Conservation (phyloP, 345 rosid genomes). For the Acer yangbiense region DNA sequence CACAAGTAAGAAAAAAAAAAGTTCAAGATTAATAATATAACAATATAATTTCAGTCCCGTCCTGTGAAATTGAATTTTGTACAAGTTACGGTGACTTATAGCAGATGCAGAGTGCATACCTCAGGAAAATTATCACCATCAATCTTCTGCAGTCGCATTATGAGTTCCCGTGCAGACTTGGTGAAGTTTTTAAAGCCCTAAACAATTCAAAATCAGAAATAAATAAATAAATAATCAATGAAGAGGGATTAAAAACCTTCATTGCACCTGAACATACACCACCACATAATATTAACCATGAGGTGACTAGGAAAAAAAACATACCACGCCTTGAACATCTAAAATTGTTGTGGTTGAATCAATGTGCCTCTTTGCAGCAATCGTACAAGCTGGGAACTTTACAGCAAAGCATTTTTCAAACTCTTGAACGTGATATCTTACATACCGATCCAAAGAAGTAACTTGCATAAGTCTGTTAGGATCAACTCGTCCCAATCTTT, state of each 20-base stretch:
- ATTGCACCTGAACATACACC: slow-evolving; percentile 4
- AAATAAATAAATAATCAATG: background rate
- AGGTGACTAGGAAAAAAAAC: slow-evolving; percentile 18
- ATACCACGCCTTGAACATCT: slow-evolving; percentile 99
- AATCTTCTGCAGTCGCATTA: slow-evolving; percentile 86
- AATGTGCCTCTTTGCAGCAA: slow-evolving; percentile 90
- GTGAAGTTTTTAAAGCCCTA: slow-evolving; percentile 88
- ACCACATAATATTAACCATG: background rate
- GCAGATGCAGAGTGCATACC: slow-evolving; percentile 42
- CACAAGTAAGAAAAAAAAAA: slow-evolving; percentile 30
- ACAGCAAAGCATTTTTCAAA: slow-evolving; percentile 81
- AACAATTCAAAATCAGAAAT: slow-evolving; percentile 26
- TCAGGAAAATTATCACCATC: slow-evolving; percentile 99
- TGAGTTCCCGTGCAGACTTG: slow-evolving; percentile 92
- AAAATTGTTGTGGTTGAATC: slow-evolving; percentile 96
- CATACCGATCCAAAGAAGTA: slow-evolving; percentile 84
- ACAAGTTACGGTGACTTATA: background rate
- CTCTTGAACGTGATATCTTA: slow-evolving; percentile 87
- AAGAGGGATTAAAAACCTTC: background rate
- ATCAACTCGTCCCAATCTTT: slow-evolving; percentile 93
- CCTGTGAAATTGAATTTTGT: background rate
- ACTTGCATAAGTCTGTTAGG: slow-evolving; percentile 83
- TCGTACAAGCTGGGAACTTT: slow-evolving; percentile 92
- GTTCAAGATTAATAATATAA: slow-evolving; percentile 13
- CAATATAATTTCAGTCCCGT: background rate